A percentile compares a stretch with the other conserved stretches of the same genome.
These are phyloP conservation scores for Lasiodiplodia hormozganensis DNA, from an alignment of 2,329 filamentous ascomycete species.

Conservation along the genomic window DNA sequence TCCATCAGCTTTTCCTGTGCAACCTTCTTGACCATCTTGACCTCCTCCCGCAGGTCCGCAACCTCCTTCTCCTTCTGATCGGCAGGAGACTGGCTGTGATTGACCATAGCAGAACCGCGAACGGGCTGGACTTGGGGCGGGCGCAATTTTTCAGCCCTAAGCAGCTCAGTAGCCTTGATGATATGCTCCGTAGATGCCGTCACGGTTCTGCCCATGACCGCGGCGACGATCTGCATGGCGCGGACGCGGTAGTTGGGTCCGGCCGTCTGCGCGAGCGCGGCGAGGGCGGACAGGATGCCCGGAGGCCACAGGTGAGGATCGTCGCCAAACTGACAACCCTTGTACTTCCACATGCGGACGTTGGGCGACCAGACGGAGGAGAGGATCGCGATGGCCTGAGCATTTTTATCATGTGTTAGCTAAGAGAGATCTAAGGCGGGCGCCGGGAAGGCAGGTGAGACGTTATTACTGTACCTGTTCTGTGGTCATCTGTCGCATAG, in stretches of 20 bases:
- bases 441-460: background rate
- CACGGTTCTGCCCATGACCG: background rate
- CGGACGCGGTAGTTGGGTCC: background rate
- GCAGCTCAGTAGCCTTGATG: background rate
- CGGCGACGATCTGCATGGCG: background rate
- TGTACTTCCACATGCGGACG: background rate
- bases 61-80: background rate
- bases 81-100: no score
- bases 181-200: background rate
- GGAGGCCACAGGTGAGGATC: background rate
- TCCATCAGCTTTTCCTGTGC: background rate
- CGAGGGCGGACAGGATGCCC: background rate
- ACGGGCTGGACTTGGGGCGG: no score
- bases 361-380: background rate
- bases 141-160: background rate
- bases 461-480: no score
- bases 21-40: no score
- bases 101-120: no score
- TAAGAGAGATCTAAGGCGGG: background rate
- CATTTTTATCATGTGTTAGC: background rate
- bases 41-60: background rate
- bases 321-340: background rate
- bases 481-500: no score
- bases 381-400: background rate
- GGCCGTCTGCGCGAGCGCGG: background rate